Base-by-base conservation (phyloP, 257 asterid genomes). In the Solanum bulbocastanum region DNA sequence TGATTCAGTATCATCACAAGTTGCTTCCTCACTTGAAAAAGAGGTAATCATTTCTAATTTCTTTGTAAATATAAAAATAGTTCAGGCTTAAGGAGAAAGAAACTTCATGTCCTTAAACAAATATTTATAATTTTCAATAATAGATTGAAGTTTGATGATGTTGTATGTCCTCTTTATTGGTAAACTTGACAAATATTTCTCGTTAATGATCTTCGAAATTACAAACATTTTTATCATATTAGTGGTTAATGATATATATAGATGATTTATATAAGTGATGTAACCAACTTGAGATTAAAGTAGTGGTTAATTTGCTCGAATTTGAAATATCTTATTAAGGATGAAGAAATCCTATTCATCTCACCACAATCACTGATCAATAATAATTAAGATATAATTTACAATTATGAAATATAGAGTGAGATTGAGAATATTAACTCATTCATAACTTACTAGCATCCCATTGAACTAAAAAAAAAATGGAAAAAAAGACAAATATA, bases 1-100 rank as follows among this genome's bases (percentile, higher is more conserved):
- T 52, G 96, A 95, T 91, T 86, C 97, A 78, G 83, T 91, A 1
- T 92, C 99, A 30, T 92, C 98, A 25, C 87, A 91, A 60, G 91
- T 92, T 69, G 92, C 93, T 8, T 37, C 94, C 15, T 39, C 93
- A 3, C 88, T 87, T 56, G 90, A 92, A 81, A 89, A 79, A 68
- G 87, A 94, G 96, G 98, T 95, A 88, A 10, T 42, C 33, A 58
- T 62, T 11, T 35, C 62, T 58, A 27, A 5, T 85, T 71, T 89
- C 6, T 14, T 9, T 1, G 1, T 0, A 60, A 60, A 39, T 25
- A 23, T 2, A 65, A 68, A 69, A 30, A 30, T 8, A 6, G 13
- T 69, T 68, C 37, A 68, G 10, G 1, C 0, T 66, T 27, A 66
- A 66, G 9, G 5, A 10, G 13, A 2, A 30, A 68, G 22, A 30